A percentile compares a stretch with the other conserved stretches of the same genome.
Evolutionary conservation across 2,329 filamentous ascomycete genomes (phyloP).

Genomic region (Penicillium polonicum): DNA sequence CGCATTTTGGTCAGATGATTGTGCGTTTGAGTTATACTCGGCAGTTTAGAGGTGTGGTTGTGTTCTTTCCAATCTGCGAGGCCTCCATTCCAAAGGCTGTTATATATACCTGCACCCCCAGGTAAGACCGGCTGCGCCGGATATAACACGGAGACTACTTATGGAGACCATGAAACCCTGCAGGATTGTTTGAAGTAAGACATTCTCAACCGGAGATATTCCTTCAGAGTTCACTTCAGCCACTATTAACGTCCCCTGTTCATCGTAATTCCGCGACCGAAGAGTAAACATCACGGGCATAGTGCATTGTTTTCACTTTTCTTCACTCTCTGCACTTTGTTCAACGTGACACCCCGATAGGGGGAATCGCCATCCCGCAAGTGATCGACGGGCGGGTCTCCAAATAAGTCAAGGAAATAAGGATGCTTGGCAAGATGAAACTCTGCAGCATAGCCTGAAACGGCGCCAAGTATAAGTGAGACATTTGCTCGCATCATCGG

Average conservation of each 20-base stretch:
- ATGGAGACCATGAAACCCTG: not conserved
- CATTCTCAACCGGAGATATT: not conserved
- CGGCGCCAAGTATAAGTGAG: not conserved
- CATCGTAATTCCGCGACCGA: not conserved
- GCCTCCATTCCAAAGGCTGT: not conserved
- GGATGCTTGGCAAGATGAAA: not conserved
- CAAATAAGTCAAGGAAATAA: not conserved
- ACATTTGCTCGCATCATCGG: not conserved
- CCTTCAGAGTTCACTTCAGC: not conserved
- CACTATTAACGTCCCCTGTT: not conserved
- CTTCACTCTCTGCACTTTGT: not conserved
- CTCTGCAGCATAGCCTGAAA: conserved; percentile 5
- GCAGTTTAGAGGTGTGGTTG: not conserved
- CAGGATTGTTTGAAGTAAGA: not conserved
- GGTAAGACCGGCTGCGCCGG: not conserved
- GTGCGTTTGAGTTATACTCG: rapidly evolving
- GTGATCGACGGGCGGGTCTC: not conserved
- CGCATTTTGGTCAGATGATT: not conserved
- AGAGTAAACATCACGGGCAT: not conserved
- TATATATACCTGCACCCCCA: not conserved
- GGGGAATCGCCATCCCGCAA: not conserved
- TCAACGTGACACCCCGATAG: not conserved
- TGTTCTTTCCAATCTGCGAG: no score
- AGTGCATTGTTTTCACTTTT: not conserved
- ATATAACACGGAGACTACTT: not conserved